Base-by-base conservation (phyloP, 148 eudicot species). In the Chenopodium formosanum region DNA sequence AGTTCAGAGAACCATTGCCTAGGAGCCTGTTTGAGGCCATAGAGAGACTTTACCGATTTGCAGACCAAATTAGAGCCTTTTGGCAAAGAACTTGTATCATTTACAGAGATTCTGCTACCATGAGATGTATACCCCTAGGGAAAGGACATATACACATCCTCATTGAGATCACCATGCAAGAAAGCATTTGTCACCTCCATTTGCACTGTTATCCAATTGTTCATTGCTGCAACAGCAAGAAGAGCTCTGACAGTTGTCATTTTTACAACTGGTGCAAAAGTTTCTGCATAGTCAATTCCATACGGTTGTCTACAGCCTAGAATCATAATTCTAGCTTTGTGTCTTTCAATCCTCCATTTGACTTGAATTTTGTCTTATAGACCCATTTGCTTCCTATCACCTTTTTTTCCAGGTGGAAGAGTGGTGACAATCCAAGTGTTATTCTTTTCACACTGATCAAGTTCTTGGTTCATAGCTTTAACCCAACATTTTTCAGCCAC, bases 321-420 rank as follows among this genome's bases (percentile, higher is more conserved):
- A 6, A 46, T 0, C 10, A 46, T 9, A 46, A 46, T 9, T 4
- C 48, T 46, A 6, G 9, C 7, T 9, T 46, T 46, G 10, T 46
- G 48, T 4, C 48, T 46, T 46, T 46, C 48, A 46, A 46, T 46
- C 4, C 48, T 46, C 10, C 48, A 6, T 46, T 46, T 46, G 48
- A 0, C 10, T 9, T 46, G 48, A 32, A 32, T 9, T 46, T 46
- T 6, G 48, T 46, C 10, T 63, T 60, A 23, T 3, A 76, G 8
- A 76, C 4, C 79, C 79, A 76, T 20, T 76, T 76, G 14, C 69
- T 25, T 0, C 79, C 79, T 4, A 76, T 74, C 0, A 69, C 48
- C 6, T 29, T 76, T 25, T 25, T 63, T 60, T 2, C 48, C 23
- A 34, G 27, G 7, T 20, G 23, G 67, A 32, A 32, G 34, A 32